Conservation (phyloP, 108 stramenopile species). For the Cylindrotheca closterium region DNA sequence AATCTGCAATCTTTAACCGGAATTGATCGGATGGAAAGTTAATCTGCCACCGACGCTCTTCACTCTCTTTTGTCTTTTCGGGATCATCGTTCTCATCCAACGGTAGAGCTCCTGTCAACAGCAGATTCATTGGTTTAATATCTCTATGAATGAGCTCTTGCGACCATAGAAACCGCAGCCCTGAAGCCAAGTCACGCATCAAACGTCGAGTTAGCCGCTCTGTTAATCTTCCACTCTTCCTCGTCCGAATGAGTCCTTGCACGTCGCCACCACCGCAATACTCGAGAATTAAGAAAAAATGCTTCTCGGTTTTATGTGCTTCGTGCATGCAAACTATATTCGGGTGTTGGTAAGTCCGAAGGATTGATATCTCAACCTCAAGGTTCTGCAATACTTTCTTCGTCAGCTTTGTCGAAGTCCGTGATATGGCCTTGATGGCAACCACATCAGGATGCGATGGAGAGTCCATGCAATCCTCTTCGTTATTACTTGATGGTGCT, state of each 20-base stretch:
- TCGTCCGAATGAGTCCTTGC: conserved; percentile 78
- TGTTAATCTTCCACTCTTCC: conserved; percentile 65
- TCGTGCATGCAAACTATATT: conserved; percentile 89
- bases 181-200: conserved; percentile 88
- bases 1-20: conserved; percentile 94
- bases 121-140: conserved; percentile 96
- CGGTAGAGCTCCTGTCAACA: conserved; percentile 83
- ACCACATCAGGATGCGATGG: conserved; percentile 42
- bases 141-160: conserved; percentile 91
- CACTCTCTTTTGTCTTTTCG: conserved; percentile 36
- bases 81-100: conserved; percentile 62
- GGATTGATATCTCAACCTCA: conserved; percentile 94
- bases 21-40: conserved; percentile 48
- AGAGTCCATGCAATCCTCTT: not conserved
- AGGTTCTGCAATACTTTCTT: conserved; percentile 95
- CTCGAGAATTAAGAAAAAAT: conserved; percentile 94
- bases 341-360: conserved; percentile 86
- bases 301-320: conserved; percentile 79
- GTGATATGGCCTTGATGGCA: conserved; percentile 93
- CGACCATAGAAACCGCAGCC: conserved; percentile 87
- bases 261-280: conserved; percentile 97
- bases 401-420: conserved; percentile 80
- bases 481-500: conserved; percentile 1
- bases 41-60: conserved; percentile 19
- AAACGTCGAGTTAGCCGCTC: conserved; percentile 85